Evolutionary conservation across 345 rosid species (phyloP), one percentile per base, ranked within the genome.

Genomic region (Turritis glabra): DNA sequence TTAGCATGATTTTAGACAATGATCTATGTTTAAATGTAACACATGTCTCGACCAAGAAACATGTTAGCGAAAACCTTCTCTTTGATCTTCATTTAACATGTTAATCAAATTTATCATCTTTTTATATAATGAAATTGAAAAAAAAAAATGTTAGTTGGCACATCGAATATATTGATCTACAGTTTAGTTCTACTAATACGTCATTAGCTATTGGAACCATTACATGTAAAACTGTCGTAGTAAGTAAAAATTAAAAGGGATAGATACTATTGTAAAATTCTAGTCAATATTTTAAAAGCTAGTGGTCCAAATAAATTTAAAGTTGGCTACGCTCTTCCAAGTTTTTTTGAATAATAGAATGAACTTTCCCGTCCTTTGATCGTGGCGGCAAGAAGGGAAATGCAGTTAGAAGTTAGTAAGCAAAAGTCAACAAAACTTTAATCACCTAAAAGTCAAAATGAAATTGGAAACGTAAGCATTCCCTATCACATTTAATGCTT

Each of bases 301-400:
- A 44, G 14, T 50, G 35, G 37, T 30, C 23, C 68, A 23, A 46
- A 53, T 61, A 0, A 61, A 4, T 30, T 8, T 5, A 43, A 10
- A 68, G 69, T 68, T 38, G 56, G 74, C 57, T 32, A 76, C 11
- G 26, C 14, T 22, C 21, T 43, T 56, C 27, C 8, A 58, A 59
- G 46, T 46, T 47, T 44, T 33, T 12, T 60, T 59, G 56, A 68
- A 35, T 43, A 57, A 18, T 8, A 22, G 41, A 11, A 72, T 38
- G 7, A 41, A 63, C 26, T 21, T 35, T 26, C 46, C 25, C 10
- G 30, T 64, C 73, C 80, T 64, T 58, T 77, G 80, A 77, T 65
- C 72, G 57, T 77, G 80, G 73, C 80, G 80, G 57, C 73, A 65
- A 18, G 73, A 64, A 50, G 19, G 80, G 68, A 71, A 77, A 71